Conservation (phyloP, 768 basidiomycete genomes). For the Phanerodontia chrysosporium region DNA sequence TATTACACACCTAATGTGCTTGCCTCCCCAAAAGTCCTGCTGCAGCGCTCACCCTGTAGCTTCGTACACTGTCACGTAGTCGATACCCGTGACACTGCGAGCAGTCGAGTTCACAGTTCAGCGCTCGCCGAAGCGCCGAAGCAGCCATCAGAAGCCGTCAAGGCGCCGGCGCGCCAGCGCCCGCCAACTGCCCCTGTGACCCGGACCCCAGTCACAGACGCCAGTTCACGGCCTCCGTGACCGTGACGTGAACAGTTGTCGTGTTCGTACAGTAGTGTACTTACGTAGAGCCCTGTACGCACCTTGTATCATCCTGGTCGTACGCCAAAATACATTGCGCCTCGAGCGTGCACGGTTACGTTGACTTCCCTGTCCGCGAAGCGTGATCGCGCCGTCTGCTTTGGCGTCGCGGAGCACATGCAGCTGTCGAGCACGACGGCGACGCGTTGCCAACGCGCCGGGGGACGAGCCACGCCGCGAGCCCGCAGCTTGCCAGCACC, state of each 20-base stretch:
- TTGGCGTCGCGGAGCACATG: neutral
- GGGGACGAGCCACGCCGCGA: too few relatives aligned
- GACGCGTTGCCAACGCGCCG: too few relatives aligned
- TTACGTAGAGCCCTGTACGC: neutral
- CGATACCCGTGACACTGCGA: neutral
- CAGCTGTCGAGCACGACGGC: too few relatives aligned
- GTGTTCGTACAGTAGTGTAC: neutral
- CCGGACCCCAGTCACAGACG: too few relatives aligned
- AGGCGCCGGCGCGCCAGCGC: too few relatives aligned
- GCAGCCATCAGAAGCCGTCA: too few relatives aligned
- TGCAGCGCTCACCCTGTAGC: neutral
- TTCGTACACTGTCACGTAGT: neutral
- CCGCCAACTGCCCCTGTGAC: too few relatives aligned
- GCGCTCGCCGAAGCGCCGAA: too few relatives aligned
- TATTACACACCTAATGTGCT: slow-evolving; percentile 1
- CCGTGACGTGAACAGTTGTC: neutral
- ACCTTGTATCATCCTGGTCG: neutral
- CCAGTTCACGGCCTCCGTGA: too few relatives aligned
- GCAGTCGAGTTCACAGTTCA: too few relatives aligned
- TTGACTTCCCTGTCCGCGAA: neutral
- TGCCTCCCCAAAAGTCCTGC: neutral
- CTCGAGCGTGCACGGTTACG: neutral
- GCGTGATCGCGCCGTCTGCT: neutral
- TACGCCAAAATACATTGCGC: slow-evolving; percentile 1
- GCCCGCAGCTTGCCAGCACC: too few relatives aligned